Evolutionary conservation across 2,329 filamentous ascomycete genomes (phyloP), one percentile per base, ranked within the genome.

Genomic region (Trichoderma pleuroti): DNA sequence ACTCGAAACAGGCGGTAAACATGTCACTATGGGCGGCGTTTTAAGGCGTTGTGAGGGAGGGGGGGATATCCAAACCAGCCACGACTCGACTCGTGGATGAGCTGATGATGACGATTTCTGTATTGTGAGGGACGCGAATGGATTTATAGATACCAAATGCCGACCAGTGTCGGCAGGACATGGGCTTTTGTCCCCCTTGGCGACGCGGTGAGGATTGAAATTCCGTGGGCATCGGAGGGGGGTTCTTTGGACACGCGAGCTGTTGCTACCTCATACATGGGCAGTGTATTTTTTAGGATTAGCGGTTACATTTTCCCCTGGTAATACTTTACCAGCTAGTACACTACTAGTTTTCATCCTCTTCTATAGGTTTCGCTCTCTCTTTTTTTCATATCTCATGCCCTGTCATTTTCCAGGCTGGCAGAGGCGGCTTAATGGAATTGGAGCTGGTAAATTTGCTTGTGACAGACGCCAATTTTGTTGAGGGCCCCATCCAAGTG

Each of bases 1-100:
- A 90, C 87, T 70, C 82, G 87, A 75, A 86, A 86, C 73, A 84
- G 87, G 71, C 85, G 86, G 75, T 76, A 74, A 54, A 34, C 65
- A 61, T 52, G 60, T 54, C 68, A 70, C 60, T 32, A 64, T 46
- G 49, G 68, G 36, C 68, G 60, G 68, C 68, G 60, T 70, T 70
- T 65, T 56, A 46, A 65, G 68, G 68, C 68, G 68, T 70, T 70
- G 28, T 39, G 52, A 24, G 42, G 49, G 49, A 30, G 56, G 65
- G 65, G 65, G 32, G 30, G 9, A 52, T n/a, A 36, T 28, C 21
- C 56, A 52, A 52, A 49, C 36, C 36, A 46, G n/a, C 36, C 49
- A 49, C 60, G 54, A 46, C 64, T 46, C 60, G 54, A 46, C 64
- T 46, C 42, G 71, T 57, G 68, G 56, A 60, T 54, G 70, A 46